These are phyloP conservation scores for Symmetrospora coprosmae DNA, from an alignment of 768 basidiomycete species.

Conservation along the genomic window DNA sequence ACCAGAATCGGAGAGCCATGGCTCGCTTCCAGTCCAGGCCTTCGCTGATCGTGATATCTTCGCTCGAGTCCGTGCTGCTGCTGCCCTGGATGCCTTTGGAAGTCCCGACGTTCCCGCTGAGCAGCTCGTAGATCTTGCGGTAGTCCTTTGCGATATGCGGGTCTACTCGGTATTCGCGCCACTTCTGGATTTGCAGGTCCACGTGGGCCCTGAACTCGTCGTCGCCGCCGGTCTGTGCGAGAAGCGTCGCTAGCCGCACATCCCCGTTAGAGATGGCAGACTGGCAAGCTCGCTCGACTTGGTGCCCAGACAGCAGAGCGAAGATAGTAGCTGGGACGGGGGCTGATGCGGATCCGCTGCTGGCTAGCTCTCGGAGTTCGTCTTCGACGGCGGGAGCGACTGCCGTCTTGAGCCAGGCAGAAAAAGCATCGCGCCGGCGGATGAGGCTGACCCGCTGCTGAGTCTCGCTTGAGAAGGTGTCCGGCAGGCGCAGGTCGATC, in stretches of 20 bases:
- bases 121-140: conserved; percentile 65
- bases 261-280: conserved; percentile 60
- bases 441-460: conserved; percentile 42
- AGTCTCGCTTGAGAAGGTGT: conserved; percentile 43
- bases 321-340: conserved; percentile 49
- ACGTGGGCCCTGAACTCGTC: conserved; percentile 65
- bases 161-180: conserved; percentile 65
- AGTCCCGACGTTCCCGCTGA: conserved; percentile 59
- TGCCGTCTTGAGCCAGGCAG: conserved; percentile 66
- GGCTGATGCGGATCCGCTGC: conserved; percentile 33
- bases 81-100: conserved; percentile 46
- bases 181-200: conserved; percentile 58
- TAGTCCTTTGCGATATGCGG: conserved; percentile 53
- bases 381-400: conserved; percentile 58
- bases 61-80: conserved; percentile 42
- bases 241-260: conserved; percentile 69
- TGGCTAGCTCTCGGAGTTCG: conserved; percentile 45
- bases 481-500: conserved; percentile 52
- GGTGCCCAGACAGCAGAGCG: conserved; percentile 68
- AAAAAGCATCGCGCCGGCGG: conserved; percentile 62
- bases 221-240: conserved; percentile 65
- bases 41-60: conserved; percentile 50
- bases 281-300: conserved; percentile 67
- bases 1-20: conserved; percentile 85
- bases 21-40: conserved; percentile 87